Conservation (phyloP, 2,329 filamentous ascomycete genomes). For the Pseudogymnoascus destructans region DNA sequence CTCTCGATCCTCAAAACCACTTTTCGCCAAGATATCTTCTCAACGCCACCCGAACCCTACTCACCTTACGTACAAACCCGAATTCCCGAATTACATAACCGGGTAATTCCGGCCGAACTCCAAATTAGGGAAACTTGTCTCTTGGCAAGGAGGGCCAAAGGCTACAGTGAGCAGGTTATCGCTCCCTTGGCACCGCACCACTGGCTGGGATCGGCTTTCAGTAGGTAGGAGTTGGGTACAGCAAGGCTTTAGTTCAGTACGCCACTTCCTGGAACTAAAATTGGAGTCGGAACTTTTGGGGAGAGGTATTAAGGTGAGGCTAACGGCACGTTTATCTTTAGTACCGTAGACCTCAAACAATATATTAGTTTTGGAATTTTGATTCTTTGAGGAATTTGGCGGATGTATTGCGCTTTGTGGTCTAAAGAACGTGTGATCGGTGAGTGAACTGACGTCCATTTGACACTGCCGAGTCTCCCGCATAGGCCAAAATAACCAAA, state of each 20-base stretch:
- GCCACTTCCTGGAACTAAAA: neutral
- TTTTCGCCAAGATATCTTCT: neutral
- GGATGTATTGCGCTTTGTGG: neutral
- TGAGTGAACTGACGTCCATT: neutral
- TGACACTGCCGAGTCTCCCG: neutral
- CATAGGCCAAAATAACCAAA: neutral
- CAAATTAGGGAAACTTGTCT: neutral
- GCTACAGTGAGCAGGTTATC: neutral
- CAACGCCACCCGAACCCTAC: neutral
- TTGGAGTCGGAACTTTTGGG: neutral
- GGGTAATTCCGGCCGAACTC: neutral
- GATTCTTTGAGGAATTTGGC: neutral
- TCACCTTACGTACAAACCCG: neutral
- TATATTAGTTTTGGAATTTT: neutral
- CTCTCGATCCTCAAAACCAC: neutral
- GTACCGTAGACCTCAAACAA: neutral
- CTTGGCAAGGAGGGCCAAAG: neutral
- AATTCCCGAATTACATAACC: neutral
- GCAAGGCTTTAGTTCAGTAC: neutral
- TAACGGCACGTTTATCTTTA: neutral
- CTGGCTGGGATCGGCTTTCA: neutral
- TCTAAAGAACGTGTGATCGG: neutral
- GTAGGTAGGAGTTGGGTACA: neutral
- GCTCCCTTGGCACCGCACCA: neutral
- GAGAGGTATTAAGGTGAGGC: neutral